A percentile compares a stretch with the other conserved stretches of the same genome.
Conservation (phyloP, 2,329 filamentous ascomycete genomes). For the Aurifilum marmelostoma region DNA sequence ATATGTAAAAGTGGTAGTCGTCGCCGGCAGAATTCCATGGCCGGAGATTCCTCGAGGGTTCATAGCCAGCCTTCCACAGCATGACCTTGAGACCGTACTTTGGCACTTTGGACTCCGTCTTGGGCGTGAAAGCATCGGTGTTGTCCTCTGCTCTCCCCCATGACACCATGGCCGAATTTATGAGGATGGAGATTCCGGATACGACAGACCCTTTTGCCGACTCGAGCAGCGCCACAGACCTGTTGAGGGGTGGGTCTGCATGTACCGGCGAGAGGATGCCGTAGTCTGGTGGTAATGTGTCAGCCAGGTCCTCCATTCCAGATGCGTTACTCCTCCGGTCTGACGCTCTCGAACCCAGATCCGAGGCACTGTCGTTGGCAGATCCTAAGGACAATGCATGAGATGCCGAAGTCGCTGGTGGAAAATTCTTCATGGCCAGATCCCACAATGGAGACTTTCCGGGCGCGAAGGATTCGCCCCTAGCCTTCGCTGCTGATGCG, state of each 20-base stretch:
- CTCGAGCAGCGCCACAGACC: slow-evolving; percentile 66
- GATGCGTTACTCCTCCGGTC: slow-evolving; percentile 12
- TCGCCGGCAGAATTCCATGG: slow-evolving; percentile 57
- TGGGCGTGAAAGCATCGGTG: slow-evolving; percentile 66
- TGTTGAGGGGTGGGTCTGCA: slow-evolving; percentile 40
- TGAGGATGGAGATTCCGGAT: slow-evolving; percentile 62
- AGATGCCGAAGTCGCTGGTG: slow-evolving; percentile 41
- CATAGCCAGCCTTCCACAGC: slow-evolving; percentile 71
- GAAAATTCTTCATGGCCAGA: slow-evolving; percentile 62
- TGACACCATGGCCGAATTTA: slow-evolving; percentile 69
- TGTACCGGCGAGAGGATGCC: slow-evolving; percentile 43
- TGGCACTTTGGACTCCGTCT: slow-evolving; percentile 71
- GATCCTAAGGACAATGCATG: slow-evolving; percentile 14
- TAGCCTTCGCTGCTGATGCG: slow-evolving; percentile 51
- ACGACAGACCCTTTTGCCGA: slow-evolving; percentile 69
- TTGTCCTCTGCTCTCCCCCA: slow-evolving; percentile 77
- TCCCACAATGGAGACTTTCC: slow-evolving; percentile 57
- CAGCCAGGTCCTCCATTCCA: slow-evolving; percentile 35
- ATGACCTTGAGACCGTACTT: slow-evolving; percentile 81
- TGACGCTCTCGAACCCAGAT: slow-evolving; percentile 15
- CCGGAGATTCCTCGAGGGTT: slow-evolving; percentile 56
- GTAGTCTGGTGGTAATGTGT: slow-evolving; percentile 43
- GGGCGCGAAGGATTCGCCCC: slow-evolving; percentile 57
- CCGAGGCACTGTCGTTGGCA: slow-evolving; percentile 13
- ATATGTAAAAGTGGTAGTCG: slow-evolving; percentile 72